phyloP scores from a whole-genome alignment of 441 rosid genomes.

The Erysimum cheiri region DNA sequence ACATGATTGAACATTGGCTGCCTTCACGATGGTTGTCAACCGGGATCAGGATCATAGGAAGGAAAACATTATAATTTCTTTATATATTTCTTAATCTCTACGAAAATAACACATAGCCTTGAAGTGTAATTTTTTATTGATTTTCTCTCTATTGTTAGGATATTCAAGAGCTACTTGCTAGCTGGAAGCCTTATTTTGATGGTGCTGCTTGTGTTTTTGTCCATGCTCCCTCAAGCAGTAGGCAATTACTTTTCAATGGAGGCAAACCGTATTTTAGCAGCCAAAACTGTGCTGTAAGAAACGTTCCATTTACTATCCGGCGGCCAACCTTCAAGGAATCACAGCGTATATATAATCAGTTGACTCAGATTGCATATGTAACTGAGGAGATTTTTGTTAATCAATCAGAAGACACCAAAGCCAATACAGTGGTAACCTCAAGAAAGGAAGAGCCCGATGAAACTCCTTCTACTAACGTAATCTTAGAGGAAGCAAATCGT shows the following conservation, averaged over 20 bases:
- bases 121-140: constrained; percentile 6
- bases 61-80: background rate
- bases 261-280: constrained; percentile 73
- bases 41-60: constrained; percentile 11
- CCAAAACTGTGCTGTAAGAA: constrained; percentile 57
- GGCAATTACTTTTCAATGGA: constrained; percentile 73
- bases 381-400: constrained; percentile 55
- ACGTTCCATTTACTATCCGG: constrained; percentile 69
- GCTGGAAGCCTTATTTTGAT: constrained; percentile 96
- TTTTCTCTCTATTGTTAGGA: constrained; percentile 60
- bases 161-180: constrained; percentile 78
- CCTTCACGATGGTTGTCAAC: constrained; percentile 15
- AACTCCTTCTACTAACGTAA: constrained; percentile 47
- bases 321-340: constrained; percentile 96
- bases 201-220: constrained; percentile 73
- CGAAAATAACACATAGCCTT: constrained; percentile 5
- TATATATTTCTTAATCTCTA: background rate
- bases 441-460: constrained; percentile 43
- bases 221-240: constrained; percentile 88
- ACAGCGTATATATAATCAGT: constrained; percentile 65
- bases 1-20: constrained; percentile 1
- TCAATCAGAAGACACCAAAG: constrained; percentile 38
- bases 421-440: constrained; percentile 36
- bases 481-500: constrained; percentile 44
- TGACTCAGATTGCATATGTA: constrained; percentile 73